Conservation (phyloP, 148 eudicot species). For the Heliosperma pusillum region DNA sequence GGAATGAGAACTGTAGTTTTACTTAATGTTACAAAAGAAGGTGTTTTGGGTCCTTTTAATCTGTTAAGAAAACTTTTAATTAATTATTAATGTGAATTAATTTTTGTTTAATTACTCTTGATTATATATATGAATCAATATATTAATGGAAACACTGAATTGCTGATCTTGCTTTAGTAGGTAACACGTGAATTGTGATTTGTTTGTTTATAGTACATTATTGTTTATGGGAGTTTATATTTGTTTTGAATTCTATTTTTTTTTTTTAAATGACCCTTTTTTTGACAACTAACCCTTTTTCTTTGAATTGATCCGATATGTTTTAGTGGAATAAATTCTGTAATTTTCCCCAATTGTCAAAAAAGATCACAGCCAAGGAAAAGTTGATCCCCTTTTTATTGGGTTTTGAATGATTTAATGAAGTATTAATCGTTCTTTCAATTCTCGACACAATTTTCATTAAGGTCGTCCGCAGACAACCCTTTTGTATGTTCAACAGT, state of each 20-base stretch:
- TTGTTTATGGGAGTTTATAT: background rate
- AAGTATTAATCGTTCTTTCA: background rate
- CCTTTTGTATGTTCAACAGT: background rate
- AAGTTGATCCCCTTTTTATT: background rate
- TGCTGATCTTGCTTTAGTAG: background rate
- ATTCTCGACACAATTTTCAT: background rate
- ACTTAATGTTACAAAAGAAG: background rate
- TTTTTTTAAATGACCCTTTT: too few species aligned
- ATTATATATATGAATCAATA: too few species aligned
- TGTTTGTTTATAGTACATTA: background rate
- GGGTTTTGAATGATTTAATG: background rate
- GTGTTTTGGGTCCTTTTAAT: background rate
- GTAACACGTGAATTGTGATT: background rate
- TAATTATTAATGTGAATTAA: too few species aligned
- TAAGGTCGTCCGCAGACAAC: background rate
- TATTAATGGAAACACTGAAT: background rate
- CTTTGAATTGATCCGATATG: background rate
- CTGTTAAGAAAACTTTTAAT: background rate
- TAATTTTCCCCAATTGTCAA: background rate
- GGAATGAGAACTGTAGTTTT: background rate
- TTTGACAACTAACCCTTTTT: background rate
- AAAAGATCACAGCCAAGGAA: background rate
- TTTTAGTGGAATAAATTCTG: too few species aligned
- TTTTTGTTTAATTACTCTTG: background rate
- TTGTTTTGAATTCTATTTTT: background rate